Evolutionary conservation across 768 basidiomycete genomes (phyloP), one percentile per base, ranked within the genome.

Genomic region (Boletellus emodensis): DNA sequence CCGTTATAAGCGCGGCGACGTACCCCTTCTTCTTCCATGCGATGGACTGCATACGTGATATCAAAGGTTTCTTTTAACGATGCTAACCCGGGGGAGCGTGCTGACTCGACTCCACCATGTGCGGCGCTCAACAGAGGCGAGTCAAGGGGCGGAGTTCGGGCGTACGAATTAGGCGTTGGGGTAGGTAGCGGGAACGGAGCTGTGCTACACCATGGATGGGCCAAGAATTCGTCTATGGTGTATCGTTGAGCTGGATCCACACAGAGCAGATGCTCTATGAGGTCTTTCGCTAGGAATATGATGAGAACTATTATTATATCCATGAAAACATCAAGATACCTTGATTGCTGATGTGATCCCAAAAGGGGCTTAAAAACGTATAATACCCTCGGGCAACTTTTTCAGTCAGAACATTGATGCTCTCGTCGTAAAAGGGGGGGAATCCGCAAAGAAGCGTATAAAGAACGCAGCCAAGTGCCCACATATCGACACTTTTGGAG

Each of bases 291-390:
- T 93, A 62, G 13, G 49, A 45, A 40, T 39, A 44, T 45, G 48
- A 51, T 61, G 26, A 61, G 49, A 57, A 45, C 32, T 32, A 20
- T 4, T n/a, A 34, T 22, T n/a, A 30, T 26, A 40, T n/a, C 20
- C 39, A 10, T n/a, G 35, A 40, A 37, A 44, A 42, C 18, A 42
- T 14, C 17, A 34, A 32, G 76, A 35, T 58, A 94, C 93, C 90
- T 50, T 84, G 79, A 53, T 74, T 64, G 53, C 86, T 90, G 56
- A 97, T 91, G 57, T 96, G 90, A 61, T 99, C 95, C 96, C 96
- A 99, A 93, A 97, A 99, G 2, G 96, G 96, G 60, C 91, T 95
- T 43, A 99, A 73, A 76, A 99, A 99, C 1, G 96, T 98, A 68
- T 98, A 99, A 66, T 96, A 89, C 6, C 96, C 96, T 53, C 87